phyloP scores from a whole-genome alignment of 352 stramenopile genomes.

The Phytopythium kandeliae region DNA sequence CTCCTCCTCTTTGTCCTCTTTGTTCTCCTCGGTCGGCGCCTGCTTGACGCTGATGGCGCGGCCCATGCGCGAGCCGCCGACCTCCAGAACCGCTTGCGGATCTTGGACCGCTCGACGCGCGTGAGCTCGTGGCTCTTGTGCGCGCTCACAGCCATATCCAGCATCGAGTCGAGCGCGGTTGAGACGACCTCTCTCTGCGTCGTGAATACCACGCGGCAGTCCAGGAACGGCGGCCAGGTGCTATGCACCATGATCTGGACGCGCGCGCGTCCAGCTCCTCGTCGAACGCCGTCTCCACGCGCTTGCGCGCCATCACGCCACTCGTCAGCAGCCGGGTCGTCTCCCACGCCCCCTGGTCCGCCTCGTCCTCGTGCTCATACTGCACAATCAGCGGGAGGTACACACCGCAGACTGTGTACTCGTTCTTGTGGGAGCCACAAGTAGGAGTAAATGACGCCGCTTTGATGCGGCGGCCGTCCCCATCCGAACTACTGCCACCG shows the following conservation, averaged over 20 bases:
- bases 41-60: constrained; percentile 92
- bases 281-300: constrained; percentile 84
- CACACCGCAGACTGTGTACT: too few species aligned
- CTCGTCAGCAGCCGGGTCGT: constrained; percentile 95
- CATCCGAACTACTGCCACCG: too few species aligned
- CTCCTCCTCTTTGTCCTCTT: constrained; percentile 46
- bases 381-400: constrained; percentile 66
- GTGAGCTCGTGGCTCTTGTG: constrained; percentile 90
- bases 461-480: too few species aligned
- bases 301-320: constrained; percentile 83
- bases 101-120: constrained; percentile 82
- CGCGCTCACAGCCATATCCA: constrained; percentile 94
- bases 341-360: constrained; percentile 98
- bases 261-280: constrained; percentile 93
- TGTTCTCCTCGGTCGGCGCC: constrained; percentile 42
- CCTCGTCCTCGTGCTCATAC: constrained; percentile 80
- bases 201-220: constrained; percentile 93
- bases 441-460: too few species aligned
- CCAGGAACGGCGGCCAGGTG: constrained; percentile 97
- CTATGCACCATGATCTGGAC: constrained; percentile 97
- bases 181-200: constrained; percentile 94
- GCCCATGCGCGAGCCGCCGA: constrained; percentile 96
- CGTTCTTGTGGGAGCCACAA: too few species aligned
- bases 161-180: constrained; percentile 94
- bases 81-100: constrained; percentile 98